These are phyloP conservation scores for Kluyveromyces siamensis DNA, from an alignment of 805 yeast species.

Conservation along the genomic window DNA sequence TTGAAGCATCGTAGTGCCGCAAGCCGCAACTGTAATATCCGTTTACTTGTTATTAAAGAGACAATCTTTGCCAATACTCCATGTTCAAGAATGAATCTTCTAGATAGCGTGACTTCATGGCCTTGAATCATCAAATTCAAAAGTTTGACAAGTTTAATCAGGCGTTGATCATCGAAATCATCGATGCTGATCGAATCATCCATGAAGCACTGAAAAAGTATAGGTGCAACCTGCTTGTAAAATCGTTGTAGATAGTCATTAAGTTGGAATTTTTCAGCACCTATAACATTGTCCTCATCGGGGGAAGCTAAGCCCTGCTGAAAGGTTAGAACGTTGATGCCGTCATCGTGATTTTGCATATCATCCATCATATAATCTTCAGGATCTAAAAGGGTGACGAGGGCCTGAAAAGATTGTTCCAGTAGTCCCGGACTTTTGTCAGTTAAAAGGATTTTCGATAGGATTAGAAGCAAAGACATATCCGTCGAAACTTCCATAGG, in stretches of 20 bases:
- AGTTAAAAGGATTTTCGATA: conserved; percentile 50
- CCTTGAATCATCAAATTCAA: conserved; percentile 56
- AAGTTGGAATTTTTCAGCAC: conserved; percentile 13
- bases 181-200: conserved; percentile 12
- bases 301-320: conserved; percentile 6
- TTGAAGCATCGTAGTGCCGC: conserved; percentile 66
- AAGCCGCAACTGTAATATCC: conserved; percentile 44
- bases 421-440: conserved; percentile 66
- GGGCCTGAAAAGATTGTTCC: conserved; percentile 77
- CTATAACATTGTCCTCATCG: conserved; percentile 8
- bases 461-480: conserved; percentile 45
- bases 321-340: conserved; percentile 2
- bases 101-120: conserved; percentile 49
- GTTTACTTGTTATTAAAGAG: conserved; percentile 33
- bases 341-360: conserved; percentile 9
- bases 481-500: conserved; percentile 27
- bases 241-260: conserved; percentile 40
- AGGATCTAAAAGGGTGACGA: conserved; percentile 64
- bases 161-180: conserved; percentile 32
- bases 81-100: conserved; percentile 55
- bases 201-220: conserved; percentile 42
- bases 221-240: conserved; percentile 53
- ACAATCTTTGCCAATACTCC: conserved; percentile 49
- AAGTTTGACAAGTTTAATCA: conserved; percentile 60
- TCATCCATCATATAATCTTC: conserved; percentile 23